Evolutionary conservation across 129 eudicot species (phyloP), one percentile per base, ranked within the genome.

Genomic region (Erigeron canadensis): DNA sequence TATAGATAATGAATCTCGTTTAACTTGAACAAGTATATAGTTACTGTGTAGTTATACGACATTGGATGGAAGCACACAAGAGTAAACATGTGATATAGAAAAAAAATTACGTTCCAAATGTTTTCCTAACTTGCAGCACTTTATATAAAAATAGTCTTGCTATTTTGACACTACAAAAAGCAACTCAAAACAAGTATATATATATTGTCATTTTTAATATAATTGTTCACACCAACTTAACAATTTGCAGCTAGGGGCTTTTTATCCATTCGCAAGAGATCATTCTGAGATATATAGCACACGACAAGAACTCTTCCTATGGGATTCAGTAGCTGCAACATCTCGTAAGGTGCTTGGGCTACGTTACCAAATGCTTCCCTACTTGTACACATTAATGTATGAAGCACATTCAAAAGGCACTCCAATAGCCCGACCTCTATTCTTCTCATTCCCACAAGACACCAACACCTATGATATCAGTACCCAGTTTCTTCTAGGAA

Each of bases 231-330:
- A 8, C 12, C 18, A 6, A 54, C 47, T 67, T 81, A 19, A 13
- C 42, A 18, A 63, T n/a, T 56, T 54, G 68, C 82, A 88, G 97
- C 63, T 91, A 53, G 97, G 98, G 39, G 98, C 98, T 8, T 93
- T 93, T 44, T 93, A 93, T 80, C 96, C 98, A 8, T 93, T 93
- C 70, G 65, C 95, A 21, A 84, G 96, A 66, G 96, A 89, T 71
- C 98, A 93, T 73, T 67, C 96, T 0, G 77, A 46, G 0, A 81
- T 45, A 13, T 34, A 7, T 22, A 53, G 77, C 28, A 62, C 17
- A 23, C 83, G 83, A 15, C 98, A 93, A 78, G 98, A 93, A 80
- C 95, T 93, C 12, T 89, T 87, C 63, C 67, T 79, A n/a, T 92
- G 96, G 96, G 80, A 84, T 11, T 92, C 96, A n/a, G 98, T 92